phyloP scores from a whole-genome alignment of 1,284 basidiomycete genomes.

The Puccinia brachypodii region DNA sequence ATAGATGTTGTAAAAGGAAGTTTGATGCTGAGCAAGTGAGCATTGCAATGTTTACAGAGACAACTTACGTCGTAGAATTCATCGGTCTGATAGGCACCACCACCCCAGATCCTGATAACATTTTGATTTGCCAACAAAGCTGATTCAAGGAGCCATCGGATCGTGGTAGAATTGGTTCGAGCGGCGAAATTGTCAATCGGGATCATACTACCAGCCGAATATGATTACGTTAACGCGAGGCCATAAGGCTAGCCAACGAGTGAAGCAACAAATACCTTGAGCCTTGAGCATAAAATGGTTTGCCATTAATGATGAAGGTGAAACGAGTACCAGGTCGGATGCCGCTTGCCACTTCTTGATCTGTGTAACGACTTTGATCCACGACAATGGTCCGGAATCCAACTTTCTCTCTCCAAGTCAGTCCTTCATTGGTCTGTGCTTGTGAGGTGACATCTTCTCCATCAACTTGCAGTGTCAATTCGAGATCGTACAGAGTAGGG shows the following conservation, averaged over 20 bases:
- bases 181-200: conserved; percentile 37
- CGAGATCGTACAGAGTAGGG: conserved; percentile 51
- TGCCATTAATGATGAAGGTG: conserved; percentile 51
- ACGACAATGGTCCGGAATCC: conserved; percentile 53
- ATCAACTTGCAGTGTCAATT: conserved; percentile 30
- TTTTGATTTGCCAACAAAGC: conserved; percentile 50
- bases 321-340: conserved; percentile 51
- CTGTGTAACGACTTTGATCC: conserved; percentile 50
- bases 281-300: conserved; percentile 51
- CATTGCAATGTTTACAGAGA: background rate
- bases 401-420: conserved; percentile 49
- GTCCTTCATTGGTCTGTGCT: background rate
- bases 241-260: background rate
- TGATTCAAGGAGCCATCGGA: conserved; percentile 51
- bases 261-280: conserved; percentile 51
- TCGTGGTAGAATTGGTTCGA: conserved; percentile 37
- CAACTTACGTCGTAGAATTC: conserved; percentile 50
- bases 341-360: conserved; percentile 47
- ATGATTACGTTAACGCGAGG: background rate
- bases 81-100: conserved; percentile 51
- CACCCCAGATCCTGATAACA: conserved; percentile 54
- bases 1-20: conserved; percentile 56
- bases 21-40: background rate
- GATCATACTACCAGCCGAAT: conserved; percentile 21
- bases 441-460: background rate